Evolutionary conservation across 2,329 filamentous ascomycete species (phyloP).

Genomic region (Aureobasidium sp.): DNA sequence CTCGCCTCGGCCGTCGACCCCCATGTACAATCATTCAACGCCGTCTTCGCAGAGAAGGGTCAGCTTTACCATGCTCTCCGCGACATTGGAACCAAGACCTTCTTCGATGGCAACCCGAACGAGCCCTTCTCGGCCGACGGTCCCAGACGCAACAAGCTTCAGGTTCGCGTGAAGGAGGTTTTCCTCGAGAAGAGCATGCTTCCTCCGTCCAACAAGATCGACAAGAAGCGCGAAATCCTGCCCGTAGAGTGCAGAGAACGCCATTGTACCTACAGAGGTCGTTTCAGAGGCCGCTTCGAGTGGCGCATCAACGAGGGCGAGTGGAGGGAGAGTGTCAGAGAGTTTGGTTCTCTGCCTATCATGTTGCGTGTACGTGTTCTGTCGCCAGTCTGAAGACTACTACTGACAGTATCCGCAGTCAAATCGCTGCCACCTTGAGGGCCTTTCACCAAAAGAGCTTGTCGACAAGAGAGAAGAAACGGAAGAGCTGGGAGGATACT

Average conservation of each 20-base stretch:
- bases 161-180: conserved; percentile 70
- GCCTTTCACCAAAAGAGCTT: conserved; percentile 71
- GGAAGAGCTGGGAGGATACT: conserved; percentile 93
- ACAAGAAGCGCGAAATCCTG: conserved; percentile 73
- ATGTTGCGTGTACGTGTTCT: conserved; percentile 68
- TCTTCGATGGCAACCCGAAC: conserved; percentile 64
- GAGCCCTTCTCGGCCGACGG: conserved; percentile 19
- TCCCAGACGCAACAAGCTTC: conserved; percentile 54
- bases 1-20: conserved; percentile 80
- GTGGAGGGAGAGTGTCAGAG: conserved; percentile 70
- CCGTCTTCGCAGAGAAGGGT: conserved; percentile 67
- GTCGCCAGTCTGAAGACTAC: conserved; percentile 15
- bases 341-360: conserved; percentile 81
- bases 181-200: conserved; percentile 74
- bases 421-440: conserved; percentile 82
- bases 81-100: conserved; percentile 85
- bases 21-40: conserved; percentile 94
- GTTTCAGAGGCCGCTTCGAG: conserved; percentile 73
- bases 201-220: conserved; percentile 75
- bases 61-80: conserved; percentile 65
- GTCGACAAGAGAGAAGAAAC: conserved; percentile 88
- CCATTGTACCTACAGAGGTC: conserved; percentile 83
- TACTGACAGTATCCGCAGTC: conserved; percentile 46
- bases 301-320: conserved; percentile 83
- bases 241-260: conserved; percentile 92